These are phyloP conservation scores for Sicyos baderoa DNA, from an alignment of 306 rosid genomes.

Conservation along the genomic window DNA sequence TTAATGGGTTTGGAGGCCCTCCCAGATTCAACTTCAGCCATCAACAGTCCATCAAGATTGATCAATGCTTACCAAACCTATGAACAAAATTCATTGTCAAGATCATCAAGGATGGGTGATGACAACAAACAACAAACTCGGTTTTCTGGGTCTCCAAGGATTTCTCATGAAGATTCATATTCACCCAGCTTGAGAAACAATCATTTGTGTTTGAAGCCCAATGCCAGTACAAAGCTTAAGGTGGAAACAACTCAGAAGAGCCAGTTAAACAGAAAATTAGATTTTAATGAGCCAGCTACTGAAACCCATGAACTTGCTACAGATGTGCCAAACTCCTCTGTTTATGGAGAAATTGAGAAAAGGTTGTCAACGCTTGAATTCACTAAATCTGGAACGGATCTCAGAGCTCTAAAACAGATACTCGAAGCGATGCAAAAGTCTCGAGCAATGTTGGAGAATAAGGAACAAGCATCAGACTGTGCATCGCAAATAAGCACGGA, in stretches of 20 bases:
- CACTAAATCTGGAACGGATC: constrained; percentile 87
- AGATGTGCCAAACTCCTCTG: constrained; percentile 43
- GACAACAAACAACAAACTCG: constrained; percentile 33
- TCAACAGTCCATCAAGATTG: constrained; percentile 25
- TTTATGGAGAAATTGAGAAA: constrained; percentile 81
- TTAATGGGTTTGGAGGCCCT: constrained; percentile 78
- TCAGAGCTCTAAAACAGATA: constrained; percentile 86
- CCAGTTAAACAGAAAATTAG: constrained; percentile 33
- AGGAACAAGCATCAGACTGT: constrained; percentile 45
- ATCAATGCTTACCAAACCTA: constrained; percentile 20
- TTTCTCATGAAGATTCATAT: constrained; percentile 22
- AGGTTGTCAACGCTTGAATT: constrained; percentile 75
- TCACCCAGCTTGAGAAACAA: constrained; percentile 34
- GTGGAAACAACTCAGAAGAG: constrained; percentile 46
- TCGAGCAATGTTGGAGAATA: constrained; percentile 29
- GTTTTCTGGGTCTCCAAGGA: constrained; percentile 31
- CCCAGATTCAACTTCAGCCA: constrained; percentile 35
- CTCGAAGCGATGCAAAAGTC: constrained; percentile 84
- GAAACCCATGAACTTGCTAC: constrained; percentile 33
- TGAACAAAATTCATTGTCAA: constrained; percentile 28
- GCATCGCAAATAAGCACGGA: constrained; percentile 28
- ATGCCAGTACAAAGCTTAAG: constrained; percentile 28
- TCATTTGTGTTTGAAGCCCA: constrained; percentile 31
- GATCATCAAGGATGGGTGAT: constrained; percentile 28
- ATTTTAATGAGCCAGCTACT: constrained; percentile 32